Evolutionary conservation across 306 rosid species (phyloP).

Genomic region (Dalbergia cochinchinensis): DNA sequence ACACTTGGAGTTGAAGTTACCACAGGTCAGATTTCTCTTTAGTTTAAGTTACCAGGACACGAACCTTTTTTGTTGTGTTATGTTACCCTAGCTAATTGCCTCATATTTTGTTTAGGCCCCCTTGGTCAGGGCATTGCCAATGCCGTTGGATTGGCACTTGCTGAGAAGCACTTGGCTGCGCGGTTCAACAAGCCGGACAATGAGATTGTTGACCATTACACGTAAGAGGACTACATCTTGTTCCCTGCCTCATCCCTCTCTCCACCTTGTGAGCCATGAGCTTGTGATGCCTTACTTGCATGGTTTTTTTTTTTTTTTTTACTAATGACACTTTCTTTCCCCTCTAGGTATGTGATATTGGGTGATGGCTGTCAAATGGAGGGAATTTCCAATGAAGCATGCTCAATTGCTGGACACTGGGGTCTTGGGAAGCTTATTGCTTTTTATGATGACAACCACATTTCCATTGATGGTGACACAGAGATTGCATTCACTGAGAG

Average conservation of each 20-base stretch:
- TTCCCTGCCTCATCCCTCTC: neutral
- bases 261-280: slow-evolving; percentile 9
- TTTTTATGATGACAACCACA: slow-evolving; percentile 96
- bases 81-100: slow-evolving; percentile 9
- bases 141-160: slow-evolving; percentile 97
- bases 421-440: slow-evolving; percentile 98
- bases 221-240: slow-evolving; percentile 60
- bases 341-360: slow-evolving; percentile 72
- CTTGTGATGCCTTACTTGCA: slow-evolving; percentile 2
- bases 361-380: slow-evolving; percentile 99
- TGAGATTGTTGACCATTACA: slow-evolving; percentile 96
- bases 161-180: slow-evolving; percentile 98
- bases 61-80: slow-evolving; percentile 13
- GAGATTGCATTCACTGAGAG: slow-evolving; percentile 94
- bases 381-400: slow-evolving; percentile 91
- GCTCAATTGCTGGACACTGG: slow-evolving; percentile 98
- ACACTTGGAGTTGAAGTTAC: slow-evolving; percentile 96
- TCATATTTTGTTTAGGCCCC: slow-evolving; percentile 73
- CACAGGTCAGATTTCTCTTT: slow-evolving; percentile 66
- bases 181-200: slow-evolving; percentile 91
- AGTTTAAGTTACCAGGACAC: neutral
- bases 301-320: slow-evolving; percentile 35
- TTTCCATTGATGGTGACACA: slow-evolving; percentile 96
- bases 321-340: slow-evolving; percentile 19
- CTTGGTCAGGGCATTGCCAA: slow-evolving; percentile 98